A percentile compares a stretch with the other conserved stretches of the same genome.
phyloP scores from a whole-genome alignment of 192 early-diverging fungal genomes.

The Globomyces pollinis-pini region DNA sequence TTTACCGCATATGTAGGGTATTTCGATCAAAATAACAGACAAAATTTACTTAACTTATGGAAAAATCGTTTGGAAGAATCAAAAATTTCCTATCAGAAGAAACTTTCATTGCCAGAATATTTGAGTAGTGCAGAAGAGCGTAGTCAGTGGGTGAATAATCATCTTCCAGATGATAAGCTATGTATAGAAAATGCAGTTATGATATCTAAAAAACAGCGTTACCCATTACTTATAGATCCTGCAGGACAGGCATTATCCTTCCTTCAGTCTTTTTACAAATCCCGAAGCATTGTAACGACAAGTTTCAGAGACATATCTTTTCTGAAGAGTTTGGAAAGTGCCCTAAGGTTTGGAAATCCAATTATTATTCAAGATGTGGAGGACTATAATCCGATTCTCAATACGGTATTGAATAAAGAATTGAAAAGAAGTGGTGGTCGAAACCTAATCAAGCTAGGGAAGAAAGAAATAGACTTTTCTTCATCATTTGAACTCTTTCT shows the following conservation, averaged over 20 bases:
- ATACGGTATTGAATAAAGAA: conserved; percentile 96
- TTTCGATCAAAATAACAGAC: conserved; percentile 96
- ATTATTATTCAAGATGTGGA: conserved; percentile 97
- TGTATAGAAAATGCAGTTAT: conserved; percentile 99
- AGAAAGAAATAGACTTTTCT: conserved; percentile 98
- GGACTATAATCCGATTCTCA: conserved; percentile 93
- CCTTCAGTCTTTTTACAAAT: conserved; percentile 76
- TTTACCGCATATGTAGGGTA: conserved; percentile 94
- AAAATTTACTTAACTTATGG: conserved; percentile 74
- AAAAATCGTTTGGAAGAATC: conserved; percentile 58
- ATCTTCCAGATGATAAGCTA: conserved; percentile 81
- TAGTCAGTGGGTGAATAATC: conserved; percentile 76
- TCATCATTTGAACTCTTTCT: conserved; percentile 93
- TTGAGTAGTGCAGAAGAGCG: conserved; percentile 88
- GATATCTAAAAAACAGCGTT: conserved; percentile 89
- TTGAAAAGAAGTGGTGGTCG: conserved; percentile 92
- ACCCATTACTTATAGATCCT: conserved; percentile 97
- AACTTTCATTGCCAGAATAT: conserved; percentile 83
- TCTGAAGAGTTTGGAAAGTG: conserved; percentile 94
- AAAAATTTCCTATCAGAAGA: conserved; percentile 63
- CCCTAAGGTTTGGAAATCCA: conserved; percentile 96
- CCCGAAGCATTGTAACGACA: conserved; percentile 83
- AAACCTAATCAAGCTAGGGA: conserved; percentile 88
- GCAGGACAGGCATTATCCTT: conserved; percentile 87
- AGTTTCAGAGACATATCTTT: conserved; percentile 97